These are phyloP conservation scores for Phanerochaete sordida DNA, from an alignment of 768 basidiomycete genomes.

Conservation along the genomic window DNA sequence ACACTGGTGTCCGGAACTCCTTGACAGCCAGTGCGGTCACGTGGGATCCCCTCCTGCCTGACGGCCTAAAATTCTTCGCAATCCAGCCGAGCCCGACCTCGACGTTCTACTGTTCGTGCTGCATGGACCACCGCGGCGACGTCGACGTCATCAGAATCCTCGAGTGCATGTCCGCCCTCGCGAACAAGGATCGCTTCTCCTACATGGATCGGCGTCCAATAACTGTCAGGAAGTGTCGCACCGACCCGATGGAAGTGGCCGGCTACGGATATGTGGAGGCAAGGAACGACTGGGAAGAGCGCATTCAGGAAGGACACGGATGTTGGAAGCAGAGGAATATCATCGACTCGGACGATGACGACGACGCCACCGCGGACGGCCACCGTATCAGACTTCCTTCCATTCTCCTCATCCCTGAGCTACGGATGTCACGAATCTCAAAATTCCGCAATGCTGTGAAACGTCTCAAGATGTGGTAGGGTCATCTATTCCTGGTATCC, in stretches of 20 bases:
- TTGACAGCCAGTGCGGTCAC: constrained; percentile 4
- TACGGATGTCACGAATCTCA: background rate
- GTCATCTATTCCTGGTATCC: background rate
- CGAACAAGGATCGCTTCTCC: constrained; percentile 16
- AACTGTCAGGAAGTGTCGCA: constrained; percentile 4
- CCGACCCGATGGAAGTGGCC: constrained; percentile 3
- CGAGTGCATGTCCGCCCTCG: constrained; percentile 13
- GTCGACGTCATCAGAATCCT: constrained; percentile 18
- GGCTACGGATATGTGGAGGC: constrained; percentile 20
- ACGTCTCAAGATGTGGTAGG: background rate
- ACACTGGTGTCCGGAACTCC: too few relatives aligned
- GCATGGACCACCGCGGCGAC: constrained; percentile 21
- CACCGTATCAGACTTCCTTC: background rate
- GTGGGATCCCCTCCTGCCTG: constrained; percentile 11
- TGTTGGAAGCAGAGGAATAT: constrained; percentile 12
- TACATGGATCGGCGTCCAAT: constrained; percentile 12
- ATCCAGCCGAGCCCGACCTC: constrained; percentile 19
- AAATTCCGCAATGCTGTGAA: background rate
- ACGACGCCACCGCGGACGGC: background rate
- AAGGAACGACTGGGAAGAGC: constrained; percentile 16
- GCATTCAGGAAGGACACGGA: constrained; percentile 9
- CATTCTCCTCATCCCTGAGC: background rate
- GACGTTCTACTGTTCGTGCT: constrained; percentile 20
- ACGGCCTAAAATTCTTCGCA: constrained; percentile 12
- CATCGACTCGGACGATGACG: background rate